A percentile compares a stretch with the other conserved stretches of the same genome.
Conservation (phyloP, 805 yeast genomes). For the Saturnispora gosingensis region DNA sequence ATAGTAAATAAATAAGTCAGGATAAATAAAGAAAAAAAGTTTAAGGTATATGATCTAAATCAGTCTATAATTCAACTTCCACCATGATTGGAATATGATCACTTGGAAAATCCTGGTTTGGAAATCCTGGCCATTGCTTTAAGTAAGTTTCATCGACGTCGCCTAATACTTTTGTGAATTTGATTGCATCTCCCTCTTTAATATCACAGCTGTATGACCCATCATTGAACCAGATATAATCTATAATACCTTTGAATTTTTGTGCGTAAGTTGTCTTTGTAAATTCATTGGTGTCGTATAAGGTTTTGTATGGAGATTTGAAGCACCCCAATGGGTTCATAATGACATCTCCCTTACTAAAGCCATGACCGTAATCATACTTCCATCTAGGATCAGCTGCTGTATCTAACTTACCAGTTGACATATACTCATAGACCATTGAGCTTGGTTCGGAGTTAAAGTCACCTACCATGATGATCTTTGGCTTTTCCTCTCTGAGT, state of each 20-base stretch:
- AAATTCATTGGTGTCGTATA: conserved; percentile 19
- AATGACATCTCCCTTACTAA: conserved; percentile 8
- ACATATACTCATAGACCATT: conserved; percentile 36
- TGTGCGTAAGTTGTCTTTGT: conserved; percentile 38
- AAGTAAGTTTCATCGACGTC: conserved; percentile 34
- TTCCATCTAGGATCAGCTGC: conserved; percentile 15
- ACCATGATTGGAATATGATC: conserved; percentile 31
- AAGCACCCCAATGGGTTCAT: conserved; percentile 14
- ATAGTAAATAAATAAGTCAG: background rate
- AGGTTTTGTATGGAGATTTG: conserved; percentile 22
- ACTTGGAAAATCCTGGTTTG: conserved; percentile 51
- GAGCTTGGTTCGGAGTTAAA: conserved; percentile 45
- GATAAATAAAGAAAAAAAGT: background rate
- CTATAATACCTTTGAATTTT: conserved; percentile 43
- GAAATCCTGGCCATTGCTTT: conserved; percentile 33
- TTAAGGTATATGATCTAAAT: background rate
- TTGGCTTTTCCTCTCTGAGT: conserved; percentile 15
- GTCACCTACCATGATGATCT: conserved; percentile 46
- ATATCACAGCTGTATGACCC: conserved; percentile 5
- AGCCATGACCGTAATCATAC: conserved; percentile 13
- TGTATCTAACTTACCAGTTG: conserved; percentile 22
- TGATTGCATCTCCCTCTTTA: conserved; percentile 30
- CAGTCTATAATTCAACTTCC: conserved; percentile 16
- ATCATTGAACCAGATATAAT: conserved; percentile 43
- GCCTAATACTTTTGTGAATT: conserved; percentile 39